Percentiles rank a stretch among this genome's conserved stretches.
Conservation (phyloP, 1,139 yeast species). For the Wickerhamomyces sp. region DNA sequence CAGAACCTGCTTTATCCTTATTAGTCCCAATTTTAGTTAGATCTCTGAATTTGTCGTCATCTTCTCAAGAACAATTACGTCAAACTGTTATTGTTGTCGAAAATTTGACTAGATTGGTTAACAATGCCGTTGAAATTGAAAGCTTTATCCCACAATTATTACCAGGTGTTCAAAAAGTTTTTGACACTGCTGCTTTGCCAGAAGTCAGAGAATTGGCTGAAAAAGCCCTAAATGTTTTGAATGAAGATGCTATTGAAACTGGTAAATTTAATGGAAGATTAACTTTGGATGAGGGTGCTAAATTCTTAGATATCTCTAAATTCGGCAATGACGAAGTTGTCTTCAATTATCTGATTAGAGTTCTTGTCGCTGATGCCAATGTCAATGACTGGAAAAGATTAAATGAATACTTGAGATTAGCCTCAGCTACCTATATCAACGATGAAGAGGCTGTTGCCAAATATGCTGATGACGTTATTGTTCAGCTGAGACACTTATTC, state of each 20-base stretch:
- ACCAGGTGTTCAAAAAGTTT: constrained; percentile 89
- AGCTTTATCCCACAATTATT: constrained; percentile 76
- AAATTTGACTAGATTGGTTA: constrained; percentile 91
- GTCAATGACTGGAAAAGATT: constrained; percentile 88
- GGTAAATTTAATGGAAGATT: constrained; percentile 78
- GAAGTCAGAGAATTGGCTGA: constrained; percentile 93
- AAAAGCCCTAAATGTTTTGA: constrained; percentile 77
- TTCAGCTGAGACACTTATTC: constrained; percentile 60
- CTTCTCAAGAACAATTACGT: constrained; percentile 93
- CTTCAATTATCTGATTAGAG: constrained; percentile 46
- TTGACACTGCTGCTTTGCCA: constrained; percentile 87
- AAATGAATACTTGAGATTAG: constrained; percentile 47
- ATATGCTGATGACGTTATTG: constrained; percentile 44
- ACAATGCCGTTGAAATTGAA: constrained; percentile 89
- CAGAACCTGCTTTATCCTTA: constrained; percentile 89
- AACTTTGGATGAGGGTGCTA: constrained; percentile 48
- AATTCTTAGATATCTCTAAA: constrained; percentile 37
- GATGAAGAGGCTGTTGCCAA: constrained; percentile 37
- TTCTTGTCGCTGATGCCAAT: constrained; percentile 72
- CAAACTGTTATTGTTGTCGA: constrained; percentile 96
- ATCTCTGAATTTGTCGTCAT: constrained; percentile 82
- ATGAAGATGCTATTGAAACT: constrained; percentile 61
- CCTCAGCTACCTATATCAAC: constrained; percentile 33
- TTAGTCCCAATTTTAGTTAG: constrained; percentile 91
- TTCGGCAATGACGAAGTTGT: constrained; percentile 29